Conservation (phyloP, 768 basidiomycete species). For the Ramaria sp. region DNA sequence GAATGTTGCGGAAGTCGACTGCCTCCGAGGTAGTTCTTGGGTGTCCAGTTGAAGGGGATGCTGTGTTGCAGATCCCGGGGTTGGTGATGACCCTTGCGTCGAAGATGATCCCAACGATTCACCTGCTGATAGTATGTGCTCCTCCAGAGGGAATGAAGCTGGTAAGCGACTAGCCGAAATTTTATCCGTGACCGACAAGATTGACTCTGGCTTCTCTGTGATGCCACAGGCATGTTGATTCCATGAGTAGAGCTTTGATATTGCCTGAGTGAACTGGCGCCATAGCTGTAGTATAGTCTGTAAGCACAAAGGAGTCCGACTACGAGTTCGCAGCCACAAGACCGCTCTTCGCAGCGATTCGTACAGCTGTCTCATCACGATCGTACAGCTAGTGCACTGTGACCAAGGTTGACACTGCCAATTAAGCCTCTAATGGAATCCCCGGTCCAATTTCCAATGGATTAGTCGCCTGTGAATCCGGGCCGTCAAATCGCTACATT, state of each 20-base stretch:
- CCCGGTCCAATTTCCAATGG: neutral
- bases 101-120: too few relatives aligned
- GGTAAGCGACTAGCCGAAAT: neutral
- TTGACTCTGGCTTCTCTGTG: neutral
- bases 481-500: too few relatives aligned
- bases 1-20: neutral
- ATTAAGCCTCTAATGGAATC: neutral
- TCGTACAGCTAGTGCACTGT: neutral
- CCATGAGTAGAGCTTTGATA: neutral
- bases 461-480: too few relatives aligned
- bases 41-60: neutral
- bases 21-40: neutral
- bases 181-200: neutral
- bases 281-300: neutral
- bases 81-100: too few relatives aligned
- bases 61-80: too few relatives aligned
- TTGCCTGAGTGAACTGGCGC: neutral
- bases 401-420: neutral
- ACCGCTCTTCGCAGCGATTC: neutral
- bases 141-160: neutral
- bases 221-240: neutral
- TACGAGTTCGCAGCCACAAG: neutral
- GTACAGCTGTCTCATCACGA: neutral
- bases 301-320: neutral
- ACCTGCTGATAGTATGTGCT: neutral